Evolutionary conservation across 257 asterid species (phyloP).

Genomic region (Petunia axillaris): DNA sequence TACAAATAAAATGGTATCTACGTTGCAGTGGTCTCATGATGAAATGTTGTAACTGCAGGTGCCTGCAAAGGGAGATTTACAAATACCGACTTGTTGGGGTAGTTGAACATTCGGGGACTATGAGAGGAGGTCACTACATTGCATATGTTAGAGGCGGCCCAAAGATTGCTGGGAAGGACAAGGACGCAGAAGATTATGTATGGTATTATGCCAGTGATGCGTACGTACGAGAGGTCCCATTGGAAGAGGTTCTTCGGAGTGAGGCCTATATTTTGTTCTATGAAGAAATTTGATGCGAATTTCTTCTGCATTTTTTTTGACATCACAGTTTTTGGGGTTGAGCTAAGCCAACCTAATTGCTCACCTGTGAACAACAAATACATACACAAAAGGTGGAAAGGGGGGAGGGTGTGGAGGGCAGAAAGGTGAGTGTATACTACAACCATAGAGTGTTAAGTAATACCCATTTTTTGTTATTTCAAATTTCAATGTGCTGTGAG

Average conservation of each 20-base stretch:
- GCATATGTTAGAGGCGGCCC: conserved; percentile 68
- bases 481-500: conserved; percentile 39
- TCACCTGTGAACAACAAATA: background rate
- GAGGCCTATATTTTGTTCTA: conserved; percentile 91
- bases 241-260: conserved; percentile 64
- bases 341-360: background rate
- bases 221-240: conserved; percentile 59
- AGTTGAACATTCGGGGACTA: conserved; percentile 84
- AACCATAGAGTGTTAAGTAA: conserved; percentile 31
- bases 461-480: conserved; percentile 38
- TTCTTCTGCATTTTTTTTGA: conserved; percentile 27
- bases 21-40: background rate
- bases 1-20: background rate
- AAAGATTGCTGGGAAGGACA: conserved; percentile 26
- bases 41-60: conserved; percentile 42
- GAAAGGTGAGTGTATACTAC: conserved; percentile 35
- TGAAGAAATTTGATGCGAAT: conserved; percentile 55
- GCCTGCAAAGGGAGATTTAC: conserved; percentile 38
- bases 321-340: conserved; percentile 35
- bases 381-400: background rate
- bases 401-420: conserved; percentile 34
- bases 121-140: conserved; percentile 89
- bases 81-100: conserved; percentile 69
- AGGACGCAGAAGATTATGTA: conserved; percentile 35
- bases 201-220: conserved; percentile 89